Evolutionary conservation across 176 grass and related monocot species (phyloP).

Genomic region (Carex cristatella): DNA sequence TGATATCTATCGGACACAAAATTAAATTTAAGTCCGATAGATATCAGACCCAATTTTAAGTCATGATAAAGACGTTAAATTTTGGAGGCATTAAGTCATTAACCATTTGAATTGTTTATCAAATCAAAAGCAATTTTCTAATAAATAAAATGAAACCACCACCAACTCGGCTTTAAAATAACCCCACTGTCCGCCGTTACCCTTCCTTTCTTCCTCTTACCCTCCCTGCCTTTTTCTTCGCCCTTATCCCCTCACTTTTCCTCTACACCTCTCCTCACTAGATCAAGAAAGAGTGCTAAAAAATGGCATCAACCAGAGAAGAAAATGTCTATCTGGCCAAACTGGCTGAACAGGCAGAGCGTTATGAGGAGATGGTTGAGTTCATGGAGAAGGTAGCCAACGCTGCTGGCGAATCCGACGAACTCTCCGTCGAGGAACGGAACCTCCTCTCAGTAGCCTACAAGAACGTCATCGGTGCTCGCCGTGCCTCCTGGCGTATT

Average conservation of each 20-base stretch:
- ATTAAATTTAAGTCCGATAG: too few species aligned
- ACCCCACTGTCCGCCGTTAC: neutral
- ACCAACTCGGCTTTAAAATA: conserved; percentile 11
- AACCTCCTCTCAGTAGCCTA: conserved; percentile 96
- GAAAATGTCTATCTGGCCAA: conserved; percentile 96
- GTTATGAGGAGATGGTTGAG: conserved; percentile 99
- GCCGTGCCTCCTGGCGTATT: conserved; percentile 91
- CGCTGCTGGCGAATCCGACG: conserved; percentile 24
- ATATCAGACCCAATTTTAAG: too few species aligned
- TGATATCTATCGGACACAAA: too few species aligned
- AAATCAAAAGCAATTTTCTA: neutral
- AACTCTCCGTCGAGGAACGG: conserved; percentile 93
- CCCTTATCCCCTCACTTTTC: conserved; percentile 17
- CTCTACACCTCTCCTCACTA: neutral
- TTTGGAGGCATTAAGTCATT: neutral
- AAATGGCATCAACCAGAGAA: conserved; percentile 37
- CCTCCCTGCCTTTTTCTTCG: conserved; percentile 27
- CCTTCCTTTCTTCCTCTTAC: neutral
- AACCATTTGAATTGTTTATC: conserved; percentile 7
- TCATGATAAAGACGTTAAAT: neutral
- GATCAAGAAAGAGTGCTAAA: neutral
- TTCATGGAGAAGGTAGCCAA: conserved; percentile 94
- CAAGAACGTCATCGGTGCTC: conserved; percentile 98
- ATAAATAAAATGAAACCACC: conserved; percentile 3
- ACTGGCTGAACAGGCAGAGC: conserved; percentile 96